phyloP scores from a whole-genome alignment of 257 asterid species.

The Dorcoceras hygrometricum region DNA sequence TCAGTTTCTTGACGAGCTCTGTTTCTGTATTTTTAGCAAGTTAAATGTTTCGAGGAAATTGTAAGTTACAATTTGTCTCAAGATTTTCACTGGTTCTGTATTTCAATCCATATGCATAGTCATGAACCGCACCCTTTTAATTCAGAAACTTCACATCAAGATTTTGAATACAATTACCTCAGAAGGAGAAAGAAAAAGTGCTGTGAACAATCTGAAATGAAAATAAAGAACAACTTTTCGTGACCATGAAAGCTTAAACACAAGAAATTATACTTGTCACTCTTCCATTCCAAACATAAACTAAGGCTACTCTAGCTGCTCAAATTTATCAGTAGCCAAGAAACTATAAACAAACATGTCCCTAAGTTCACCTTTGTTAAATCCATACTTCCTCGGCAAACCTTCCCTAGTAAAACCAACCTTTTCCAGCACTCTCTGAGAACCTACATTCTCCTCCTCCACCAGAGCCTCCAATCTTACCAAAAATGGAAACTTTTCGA shows the following conservation, averaged over 20 bases:
- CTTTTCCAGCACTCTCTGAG: conserved; percentile 60
- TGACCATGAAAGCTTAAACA: too few relatives aligned
- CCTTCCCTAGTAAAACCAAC: conserved; percentile 68
- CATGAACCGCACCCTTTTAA: neutral
- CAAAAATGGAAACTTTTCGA: conserved; percentile 39
- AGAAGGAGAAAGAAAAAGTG: too few relatives aligned
- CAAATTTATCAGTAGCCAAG: conserved; percentile 36
- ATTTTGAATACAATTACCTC: too few relatives aligned
- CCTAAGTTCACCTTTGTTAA: conserved; percentile 59
- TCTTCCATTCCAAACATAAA: neutral
- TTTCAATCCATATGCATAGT: neutral
- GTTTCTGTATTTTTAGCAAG: neutral
- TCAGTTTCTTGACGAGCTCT: neutral
- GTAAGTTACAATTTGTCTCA: neutral
- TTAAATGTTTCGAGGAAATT: neutral
- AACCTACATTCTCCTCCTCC: conserved; percentile 62
- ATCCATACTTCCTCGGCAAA: conserved; percentile 53
- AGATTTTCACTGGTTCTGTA: neutral
- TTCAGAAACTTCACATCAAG: too few relatives aligned
- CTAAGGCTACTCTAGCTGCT: neutral
- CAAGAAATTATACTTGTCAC: neutral
- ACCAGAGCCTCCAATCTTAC: conserved; percentile 73
- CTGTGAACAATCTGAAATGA: too few relatives aligned
- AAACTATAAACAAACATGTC: conserved; percentile 63
- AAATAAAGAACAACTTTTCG: too few relatives aligned